Evolutionary conservation across 805 yeast species (phyloP), one percentile per base, ranked within the genome.

Genomic region (Wickerhamomyces silvicola): DNA sequence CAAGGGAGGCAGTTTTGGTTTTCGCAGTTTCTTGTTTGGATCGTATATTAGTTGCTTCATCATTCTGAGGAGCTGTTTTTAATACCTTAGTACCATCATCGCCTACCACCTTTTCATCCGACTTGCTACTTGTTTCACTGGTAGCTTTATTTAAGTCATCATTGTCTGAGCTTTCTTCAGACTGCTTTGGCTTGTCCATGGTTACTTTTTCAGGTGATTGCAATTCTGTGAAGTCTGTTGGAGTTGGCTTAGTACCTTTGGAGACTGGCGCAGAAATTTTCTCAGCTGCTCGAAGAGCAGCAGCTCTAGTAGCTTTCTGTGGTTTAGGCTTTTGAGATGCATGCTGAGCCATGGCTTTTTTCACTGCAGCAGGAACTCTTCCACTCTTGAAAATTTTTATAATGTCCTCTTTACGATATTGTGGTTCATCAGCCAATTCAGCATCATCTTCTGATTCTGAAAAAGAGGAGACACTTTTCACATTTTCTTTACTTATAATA

Each of bases 401-500:
- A 6, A 42, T 36, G 18, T 42, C 46, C 10, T 41, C 41, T 27
- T 46, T 56, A 6, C 43, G 36, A 24, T 35, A 36, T 11, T 41
- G 29, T 19, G 46, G 40, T n/a, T 44, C 42, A 22, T 37, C 39
- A 12, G 22, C 28, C 13, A 37, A 32, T 27, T 43, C 39, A 10
- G 43, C 39, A 9, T 43, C 45, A n/a, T 50, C 51, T 7, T 35
- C 38, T 10, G 35, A 28, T 12, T 37, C 38, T 8, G 46, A 42
- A 24, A 42, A 42, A 2, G 39, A 35, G 18, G 34, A 30, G 10
- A 38, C 36, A 10, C 35, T 30, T 13, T 39, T 41, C 27, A 41
- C 23, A 10, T 22, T 33, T 4, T 26, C 33, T 22, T 29, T 37
- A 23, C 26, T 30, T 18, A 23, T 7, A 11, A 12, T n/a, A n/a